Base-by-base conservation (phyloP, 2,329 filamentous ascomycete genomes). In the Hypoxylon sp. region DNA sequence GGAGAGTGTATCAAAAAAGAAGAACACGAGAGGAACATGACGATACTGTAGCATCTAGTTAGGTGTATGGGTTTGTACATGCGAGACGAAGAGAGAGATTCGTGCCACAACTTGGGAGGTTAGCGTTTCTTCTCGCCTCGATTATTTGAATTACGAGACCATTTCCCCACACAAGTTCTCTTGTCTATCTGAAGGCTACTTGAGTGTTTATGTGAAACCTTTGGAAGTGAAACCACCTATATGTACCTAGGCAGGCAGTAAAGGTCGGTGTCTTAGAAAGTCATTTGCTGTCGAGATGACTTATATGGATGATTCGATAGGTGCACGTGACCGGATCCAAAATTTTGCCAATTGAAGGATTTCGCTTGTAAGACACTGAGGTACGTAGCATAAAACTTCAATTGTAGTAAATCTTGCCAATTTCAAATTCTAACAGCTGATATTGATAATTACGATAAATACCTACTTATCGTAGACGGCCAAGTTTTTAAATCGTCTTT, bases 1-100 rank as follows among this genome's bases (percentile, higher is more conserved):
- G 57, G 58, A 68, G 64, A 61, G 63, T 62, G 48, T 70, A 67
- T 60, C 19, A 59, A 63, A 66, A 73, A 44, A 48, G 35, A 33
- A 26, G 29, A 31, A 31, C 8, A 39, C 5, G 5, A 37, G n/a
- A 35, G 5, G 37, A 19, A 19, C 33, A 54, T 29, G 50, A 39
- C 5, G 37, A 66, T 71, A 66, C 55, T 66, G 63, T 71, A 69
- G 66, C 66, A 71, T 71, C 69, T 69, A 65, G 66, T 59, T 63
- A 62, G 59, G 57, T 64, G 63, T 59, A 67, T 58, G 62, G 61
- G 59, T 60, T 66, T 67, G 68, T 63, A 71, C 63, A 70, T 70
- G 63, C 52, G 48, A 44, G 39, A 46, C n/a, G 42, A 65, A 53
- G 61, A 59, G 44, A 37, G n/a, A 52, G 29, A 8, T 39, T 35